Evolutionary conservation across 257 asterid species (phyloP).

Genomic region (Solanum okadae): DNA sequence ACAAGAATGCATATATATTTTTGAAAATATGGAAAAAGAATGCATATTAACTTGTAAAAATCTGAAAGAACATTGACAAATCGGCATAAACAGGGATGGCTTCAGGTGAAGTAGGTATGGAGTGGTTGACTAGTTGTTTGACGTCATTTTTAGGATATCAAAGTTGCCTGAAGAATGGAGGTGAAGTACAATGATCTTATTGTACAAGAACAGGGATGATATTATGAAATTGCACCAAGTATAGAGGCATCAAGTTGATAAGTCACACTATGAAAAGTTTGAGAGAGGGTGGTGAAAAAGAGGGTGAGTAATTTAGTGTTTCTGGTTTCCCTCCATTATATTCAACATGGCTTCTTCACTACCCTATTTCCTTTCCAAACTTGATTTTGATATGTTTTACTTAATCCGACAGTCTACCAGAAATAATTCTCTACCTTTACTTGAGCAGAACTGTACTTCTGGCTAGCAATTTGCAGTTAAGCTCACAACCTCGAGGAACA

Average conservation of each 20-base stretch:
- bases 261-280: neutral
- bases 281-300: neutral
- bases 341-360: neutral
- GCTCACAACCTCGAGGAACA: neutral
- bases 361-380: neutral
- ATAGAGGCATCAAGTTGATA: neutral
- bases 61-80: neutral
- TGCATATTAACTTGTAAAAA: too few relatives aligned
- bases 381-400: neutral
- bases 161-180: neutral
- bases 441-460: neutral
- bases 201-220: neutral
- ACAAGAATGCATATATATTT: neutral
- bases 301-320: neutral
- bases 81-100: neutral
- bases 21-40: neutral
- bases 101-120: neutral
- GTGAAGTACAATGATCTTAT: neutral
- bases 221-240: neutral
- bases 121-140: neutral
- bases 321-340: neutral
- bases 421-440: too few relatives aligned
- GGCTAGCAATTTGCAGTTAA: neutral
- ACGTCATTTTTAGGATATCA: neutral
- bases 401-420: neutral